Conservation (phyloP, 371 early-diverging fungal species). For the Mucor piriformis region DNA sequence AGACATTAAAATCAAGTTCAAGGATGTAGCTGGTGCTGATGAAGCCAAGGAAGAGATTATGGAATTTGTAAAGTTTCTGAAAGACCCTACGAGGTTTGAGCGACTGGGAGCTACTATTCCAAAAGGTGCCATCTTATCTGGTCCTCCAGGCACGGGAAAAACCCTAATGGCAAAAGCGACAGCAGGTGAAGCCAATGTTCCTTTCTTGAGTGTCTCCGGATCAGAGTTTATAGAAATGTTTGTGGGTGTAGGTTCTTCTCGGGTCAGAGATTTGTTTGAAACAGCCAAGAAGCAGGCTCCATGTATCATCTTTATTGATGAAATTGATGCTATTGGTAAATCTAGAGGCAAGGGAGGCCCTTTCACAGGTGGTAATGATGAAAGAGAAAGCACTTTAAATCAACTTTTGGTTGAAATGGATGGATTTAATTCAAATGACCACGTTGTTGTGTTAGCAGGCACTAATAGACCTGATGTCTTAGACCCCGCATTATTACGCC, state of each 20-base stretch:
- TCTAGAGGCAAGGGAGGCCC: slow-evolving; percentile 97
- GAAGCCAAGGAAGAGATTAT: slow-evolving; percentile 88
- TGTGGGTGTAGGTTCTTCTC: slow-evolving; percentile 98
- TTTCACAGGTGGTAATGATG: slow-evolving; percentile 99
- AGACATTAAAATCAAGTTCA: slow-evolving; percentile 93
- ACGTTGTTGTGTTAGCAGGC: slow-evolving; percentile 99
- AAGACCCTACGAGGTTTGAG: slow-evolving; percentile 68
- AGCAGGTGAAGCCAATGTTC: slow-evolving; percentile 78
- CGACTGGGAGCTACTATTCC: slow-evolving; percentile 97
- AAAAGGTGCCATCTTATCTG: slow-evolving; percentile 93
- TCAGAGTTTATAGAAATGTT: slow-evolving; percentile 99
- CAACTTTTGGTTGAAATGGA: slow-evolving; percentile 99
- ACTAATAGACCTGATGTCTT: slow-evolving; percentile 99
- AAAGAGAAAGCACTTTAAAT: slow-evolving; percentile 94
- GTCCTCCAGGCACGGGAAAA: slow-evolving; percentile 97
- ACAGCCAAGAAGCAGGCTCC: slow-evolving; percentile 99
- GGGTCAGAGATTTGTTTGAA: slow-evolving; percentile 98
- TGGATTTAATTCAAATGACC: slow-evolving; percentile 94
- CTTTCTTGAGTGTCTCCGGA: slow-evolving; percentile 97
- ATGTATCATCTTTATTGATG: slow-evolving; percentile 99
- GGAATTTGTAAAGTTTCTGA: slow-evolving; percentile 40
- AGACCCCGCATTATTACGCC: slow-evolving; percentile 98
- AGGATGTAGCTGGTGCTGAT: slow-evolving; percentile 99
- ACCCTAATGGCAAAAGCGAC: slow-evolving; percentile 72
- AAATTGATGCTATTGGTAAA: slow-evolving; percentile 99